Percentiles rank a stretch among this genome's conserved stretches.
Evolutionary conservation across 2,329 filamentous ascomycete genomes (phyloP).

Genomic region (Verticillium nonalfalfae): DNA sequence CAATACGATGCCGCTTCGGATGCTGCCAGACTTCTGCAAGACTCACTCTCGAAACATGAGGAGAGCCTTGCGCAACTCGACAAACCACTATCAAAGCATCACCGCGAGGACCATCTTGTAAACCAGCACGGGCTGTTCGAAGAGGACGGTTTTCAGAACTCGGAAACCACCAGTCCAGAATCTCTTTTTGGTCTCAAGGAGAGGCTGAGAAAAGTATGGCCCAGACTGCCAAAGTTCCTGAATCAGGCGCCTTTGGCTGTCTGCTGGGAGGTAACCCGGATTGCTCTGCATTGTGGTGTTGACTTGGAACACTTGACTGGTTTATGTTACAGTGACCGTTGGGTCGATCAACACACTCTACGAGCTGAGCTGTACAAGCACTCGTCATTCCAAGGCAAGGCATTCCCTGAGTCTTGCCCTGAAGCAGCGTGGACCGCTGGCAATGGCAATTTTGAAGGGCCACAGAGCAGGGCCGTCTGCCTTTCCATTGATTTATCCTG

Average conservation of each 20-base stretch:
- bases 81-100: background rate
- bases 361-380: slow-evolving; percentile 32
- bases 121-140: background rate
- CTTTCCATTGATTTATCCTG: slow-evolving; percentile 25
- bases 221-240: slow-evolving; percentile 16
- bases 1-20: background rate
- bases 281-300: slow-evolving; percentile 37
- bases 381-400: slow-evolving; percentile 32
- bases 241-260: slow-evolving; percentile 39
- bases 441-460: slow-evolving; percentile 25
- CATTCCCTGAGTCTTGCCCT: slow-evolving; percentile 40
- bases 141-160: background rate
- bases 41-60: background rate
- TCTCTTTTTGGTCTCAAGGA: background rate
- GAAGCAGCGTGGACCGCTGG: slow-evolving; percentile 39
- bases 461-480: slow-evolving; percentile 18
- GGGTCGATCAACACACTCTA: slow-evolving; percentile 37
- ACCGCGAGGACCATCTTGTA: background rate
- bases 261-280: slow-evolving; percentile 45
- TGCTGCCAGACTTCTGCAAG: background rate
- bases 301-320: slow-evolving; percentile 24
- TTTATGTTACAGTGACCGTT: slow-evolving; percentile 29
- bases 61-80: slow-evolving; percentile 1
- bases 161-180: background rate
- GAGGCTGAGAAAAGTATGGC: background rate